Base-by-base conservation (phyloP, 192 early-diverging fungal genomes). In the Rhizophlyctis rosea region DNA sequence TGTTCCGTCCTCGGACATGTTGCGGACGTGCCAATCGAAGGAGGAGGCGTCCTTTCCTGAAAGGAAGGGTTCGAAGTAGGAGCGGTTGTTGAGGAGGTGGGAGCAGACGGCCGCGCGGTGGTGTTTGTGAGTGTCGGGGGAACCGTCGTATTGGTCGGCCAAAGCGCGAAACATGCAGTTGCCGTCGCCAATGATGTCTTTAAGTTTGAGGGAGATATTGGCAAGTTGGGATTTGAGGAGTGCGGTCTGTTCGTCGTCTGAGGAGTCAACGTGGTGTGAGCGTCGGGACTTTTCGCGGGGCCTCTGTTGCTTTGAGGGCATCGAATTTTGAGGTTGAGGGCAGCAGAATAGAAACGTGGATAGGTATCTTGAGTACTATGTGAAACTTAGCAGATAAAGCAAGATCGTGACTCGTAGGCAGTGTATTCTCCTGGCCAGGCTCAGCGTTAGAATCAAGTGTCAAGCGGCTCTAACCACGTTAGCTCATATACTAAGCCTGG, bases 161-260 rank as follows among this genome's bases (percentile, higher is more conserved):
- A 75, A 48, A 9, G 64, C 47, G 23, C 73, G 57, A 64, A 75
- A 75, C 1, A 75, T 64, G 54, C 73, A 75, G 68, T 75, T 75
- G 30, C 73, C 73, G 61, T 75, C 73, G 35, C 73, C 73, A 21
- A 32, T 24, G 34, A 57, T 47, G 29, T 66, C 64, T 44, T 57
- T 65, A 4, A 65, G 11, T 2, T 16, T 4, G 21, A 65, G 54
- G 5, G 54, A 52, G 3, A 65, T 52, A 23, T 39, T 2, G 11
- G 11, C 52, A 9, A 65, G 63, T 39, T 65, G 63, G n/a, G 59
- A 18, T 5, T 60, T 62, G 32, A 65, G 24, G 3, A 39, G 11
- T 3, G 11, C 16, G 9, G 51, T 3, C 16, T 34, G 32, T 9
- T 60, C 63, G 33, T 65, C 63, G 27, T 59, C 57, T n/a, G n/a